These are phyloP conservation scores for Paramecium pentaurelia DNA, from an alignment of 73 alveolate genomes.

Conservation along the genomic window DNA sequence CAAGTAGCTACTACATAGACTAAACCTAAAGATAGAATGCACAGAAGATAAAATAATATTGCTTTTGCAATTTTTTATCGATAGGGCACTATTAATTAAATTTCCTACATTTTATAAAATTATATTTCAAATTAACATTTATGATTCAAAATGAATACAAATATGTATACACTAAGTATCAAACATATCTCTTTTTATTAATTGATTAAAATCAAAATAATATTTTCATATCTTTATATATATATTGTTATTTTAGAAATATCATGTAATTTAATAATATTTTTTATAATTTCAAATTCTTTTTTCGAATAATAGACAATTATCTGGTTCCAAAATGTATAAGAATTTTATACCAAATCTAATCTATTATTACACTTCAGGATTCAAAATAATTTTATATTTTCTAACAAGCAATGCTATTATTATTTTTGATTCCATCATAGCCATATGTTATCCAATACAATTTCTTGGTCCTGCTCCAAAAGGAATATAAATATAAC, in stretches of 20 bases:
- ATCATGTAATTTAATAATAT: too few species aligned
- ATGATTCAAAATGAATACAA: too few species aligned
- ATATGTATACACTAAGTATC: too few species aligned
- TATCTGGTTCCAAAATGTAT: neutral
- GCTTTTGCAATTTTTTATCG: neutral
- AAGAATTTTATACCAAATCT: neutral
- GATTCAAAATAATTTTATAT: neutral
- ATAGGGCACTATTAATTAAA: neutral
- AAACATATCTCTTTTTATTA: too few species aligned
- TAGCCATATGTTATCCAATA: constrained; percentile 44
- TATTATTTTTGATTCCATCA: neutral
- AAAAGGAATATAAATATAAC: constrained; percentile 1
- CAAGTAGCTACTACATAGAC: neutral
- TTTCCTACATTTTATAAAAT: neutral
- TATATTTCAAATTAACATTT: neutral
- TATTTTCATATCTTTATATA: too few species aligned
- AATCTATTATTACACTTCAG: neutral
- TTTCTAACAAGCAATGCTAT: neutral
- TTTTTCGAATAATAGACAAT: neutral
- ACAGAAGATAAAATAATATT: neutral
- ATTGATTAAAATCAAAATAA: too few species aligned
- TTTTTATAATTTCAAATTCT: too few species aligned
- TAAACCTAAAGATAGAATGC: neutral
- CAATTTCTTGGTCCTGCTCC: constrained; percentile 37
- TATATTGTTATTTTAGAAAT: too few species aligned